Conservation (phyloP, 2,329 filamentous ascomycete genomes). For the Karstenula rhodostoma region DNA sequence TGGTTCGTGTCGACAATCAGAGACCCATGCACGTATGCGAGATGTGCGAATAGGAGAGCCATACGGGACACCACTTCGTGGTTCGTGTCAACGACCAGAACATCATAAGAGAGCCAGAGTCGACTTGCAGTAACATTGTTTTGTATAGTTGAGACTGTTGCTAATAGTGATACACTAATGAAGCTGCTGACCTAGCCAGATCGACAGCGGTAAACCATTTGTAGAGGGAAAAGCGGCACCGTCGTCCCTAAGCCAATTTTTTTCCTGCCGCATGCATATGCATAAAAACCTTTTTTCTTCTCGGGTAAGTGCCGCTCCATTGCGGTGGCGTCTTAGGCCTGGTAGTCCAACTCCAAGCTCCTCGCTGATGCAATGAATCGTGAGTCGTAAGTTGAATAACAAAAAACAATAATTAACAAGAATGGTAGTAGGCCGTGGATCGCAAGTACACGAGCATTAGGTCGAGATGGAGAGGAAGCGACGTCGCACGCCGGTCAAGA, state of each 20-base stretch:
- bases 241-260: neutral
- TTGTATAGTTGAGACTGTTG: conserved; percentile 2
- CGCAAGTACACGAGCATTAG: conserved; percentile 32
- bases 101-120: neutral
- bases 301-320: conserved; percentile 28
- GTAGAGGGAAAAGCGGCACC: too few species aligned
- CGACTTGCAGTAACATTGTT: neutral
- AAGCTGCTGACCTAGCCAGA: neutral
- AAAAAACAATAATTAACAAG: conserved; percentile 29
- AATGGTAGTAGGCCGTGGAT: conserved; percentile 27
- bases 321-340: conserved; percentile 34
- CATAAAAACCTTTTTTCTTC: conserved; percentile 24
- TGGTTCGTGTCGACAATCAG: too few species aligned
- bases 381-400: conserved; percentile 33
- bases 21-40: too few species aligned
- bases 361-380: conserved; percentile 41
- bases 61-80: too few species aligned
- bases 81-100: neutral
- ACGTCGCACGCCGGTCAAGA: conserved; percentile 47
- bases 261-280: neutral
- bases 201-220: neutral
- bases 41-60: too few species aligned
- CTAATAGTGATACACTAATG: neutral
- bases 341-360: conserved; percentile 46
- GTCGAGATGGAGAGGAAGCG: conserved; percentile 47